Evolutionary conservation across 2,329 filamentous ascomycete species (phyloP), one percentile per base, ranked within the genome.

Genomic region (Colletotrichum sp.): DNA sequence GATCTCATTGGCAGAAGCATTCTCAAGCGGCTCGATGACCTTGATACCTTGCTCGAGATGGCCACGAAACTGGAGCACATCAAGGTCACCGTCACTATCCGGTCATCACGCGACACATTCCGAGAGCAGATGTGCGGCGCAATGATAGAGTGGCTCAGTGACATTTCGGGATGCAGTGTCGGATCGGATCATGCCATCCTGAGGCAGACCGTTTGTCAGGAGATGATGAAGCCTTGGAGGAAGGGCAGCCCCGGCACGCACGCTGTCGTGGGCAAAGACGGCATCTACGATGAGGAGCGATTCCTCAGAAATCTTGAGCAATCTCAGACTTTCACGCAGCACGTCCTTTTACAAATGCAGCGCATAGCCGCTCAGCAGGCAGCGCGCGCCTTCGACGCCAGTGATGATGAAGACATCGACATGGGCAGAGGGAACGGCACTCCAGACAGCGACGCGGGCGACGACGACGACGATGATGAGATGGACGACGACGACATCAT

Each of bases 41-140:
- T 99, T 52, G 89, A 92, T 32, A 89, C 91, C 49, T 90, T 99
- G 15, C 88, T 99, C 18, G 87, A 87, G 16, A 96, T 97, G 85
- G 95, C 96, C 7, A 94, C 92, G 78, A 93, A 97, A 26, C 95
- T 99, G 78, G 97, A 99, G 85, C 93, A 98, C 76, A 98, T 99
- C 84, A 96, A 98, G 82, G 92, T 99, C 73, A 99, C 97, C 0
- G 95, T 98, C 65, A 99, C 97, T 1, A 96, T 99, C 77, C 92
- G 97, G 60, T 98, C 96, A 12, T 93, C 97, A 7, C 92, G 98
- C 80, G 97, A 99, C 85, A 99, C 96, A 0, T 99, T 99, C 86
- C 92, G 97, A 75, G 97, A 99, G 83, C 95, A 99, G 83, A 99
- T 99, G 98, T 98, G 96, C 80, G 96, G 95, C n/a, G 95, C 96